phyloP scores from a whole-genome alignment of 805 yeast genomes.

The Clavispora vitiphila region DNA sequence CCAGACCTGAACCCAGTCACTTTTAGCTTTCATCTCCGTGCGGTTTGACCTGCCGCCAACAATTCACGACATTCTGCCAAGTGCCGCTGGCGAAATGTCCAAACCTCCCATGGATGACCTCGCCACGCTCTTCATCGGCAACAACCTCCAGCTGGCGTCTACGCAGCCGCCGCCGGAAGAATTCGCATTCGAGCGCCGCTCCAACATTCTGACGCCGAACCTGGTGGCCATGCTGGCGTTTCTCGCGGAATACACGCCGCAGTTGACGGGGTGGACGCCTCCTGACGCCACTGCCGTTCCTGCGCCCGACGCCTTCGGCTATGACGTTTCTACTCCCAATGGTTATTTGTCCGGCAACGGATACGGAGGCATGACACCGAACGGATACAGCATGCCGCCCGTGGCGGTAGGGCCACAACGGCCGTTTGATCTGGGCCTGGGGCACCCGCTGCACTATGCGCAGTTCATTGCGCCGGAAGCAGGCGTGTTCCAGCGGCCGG shows the following conservation, averaged over 20 bases:
- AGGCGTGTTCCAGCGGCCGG: constrained; percentile 33
- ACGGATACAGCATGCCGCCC: background rate
- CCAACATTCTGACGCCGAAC: constrained; percentile 1
- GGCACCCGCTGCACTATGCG: constrained; percentile 25
- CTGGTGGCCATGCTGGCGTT: background rate
- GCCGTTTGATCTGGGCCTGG: constrained; percentile 7
- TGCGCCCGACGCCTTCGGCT: background rate
- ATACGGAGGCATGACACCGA: background rate
- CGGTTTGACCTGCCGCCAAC: too few relatives aligned
- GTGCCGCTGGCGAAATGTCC: too few relatives aligned
- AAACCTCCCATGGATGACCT: constrained; percentile 28
- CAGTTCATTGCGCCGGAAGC: constrained; percentile 23
- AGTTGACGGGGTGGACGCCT: background rate
- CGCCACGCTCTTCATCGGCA: constrained; percentile 38
- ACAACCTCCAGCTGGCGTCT: constrained; percentile 25
- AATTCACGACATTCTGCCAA: too few relatives aligned
- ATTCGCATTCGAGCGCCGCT: constrained; percentile 1
- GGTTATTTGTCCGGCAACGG: background rate
- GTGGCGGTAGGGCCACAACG: constrained; percentile 12
- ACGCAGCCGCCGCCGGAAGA: constrained; percentile 8
- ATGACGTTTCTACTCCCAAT: background rate
- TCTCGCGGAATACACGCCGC: background rate
- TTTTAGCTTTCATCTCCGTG: background rate
- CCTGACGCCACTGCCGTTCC: background rate
- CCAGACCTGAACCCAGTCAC: too few relatives aligned